These are phyloP conservation scores for Austroboletus festivus DNA, from an alignment of 768 basidiomycete genomes.

Conservation along the genomic window DNA sequence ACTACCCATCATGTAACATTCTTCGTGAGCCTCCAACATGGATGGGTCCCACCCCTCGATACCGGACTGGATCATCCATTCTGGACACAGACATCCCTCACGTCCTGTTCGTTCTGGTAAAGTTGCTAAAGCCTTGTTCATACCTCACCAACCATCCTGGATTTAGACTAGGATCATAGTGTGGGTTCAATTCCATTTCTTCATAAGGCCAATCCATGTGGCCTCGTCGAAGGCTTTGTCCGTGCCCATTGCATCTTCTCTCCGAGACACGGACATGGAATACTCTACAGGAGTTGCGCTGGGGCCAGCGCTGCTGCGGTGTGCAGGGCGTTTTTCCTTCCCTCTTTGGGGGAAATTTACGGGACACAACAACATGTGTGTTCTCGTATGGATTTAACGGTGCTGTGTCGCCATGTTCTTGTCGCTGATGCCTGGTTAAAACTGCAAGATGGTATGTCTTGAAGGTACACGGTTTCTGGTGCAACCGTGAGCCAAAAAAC, in stretches of 20 bases:
- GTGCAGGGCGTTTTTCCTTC: neutral
- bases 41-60: slow-evolving; percentile 15
- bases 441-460: slow-evolving; percentile 26
- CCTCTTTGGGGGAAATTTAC: neutral
- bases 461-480: slow-evolving; percentile 13
- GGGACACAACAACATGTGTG: neutral
- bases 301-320: neutral
- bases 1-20: neutral
- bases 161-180: slow-evolving; percentile 6
- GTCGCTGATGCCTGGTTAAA: slow-evolving; percentile 25
- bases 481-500: too few species aligned
- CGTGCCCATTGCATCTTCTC: neutral
- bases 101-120: neutral
- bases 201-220: slow-evolving; percentile 1
- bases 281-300: neutral
- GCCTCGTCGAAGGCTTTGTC: neutral
- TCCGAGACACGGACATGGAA: neutral
- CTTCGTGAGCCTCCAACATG: neutral
- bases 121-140: slow-evolving; percentile 6
- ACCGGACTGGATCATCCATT: slow-evolving; percentile 20
- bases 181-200: slow-evolving; percentile 3
- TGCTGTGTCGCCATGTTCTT: slow-evolving; percentile 21
- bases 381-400: slow-evolving; percentile 1
- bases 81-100: slow-evolving; percentile 21
- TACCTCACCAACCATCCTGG: slow-evolving; percentile 14